A percentile compares a stretch with the other conserved stretches of the same genome.
These are phyloP conservation scores for Boletus subparvulus DNA, from an alignment of 768 basidiomycete species.

Conservation along the genomic window DNA sequence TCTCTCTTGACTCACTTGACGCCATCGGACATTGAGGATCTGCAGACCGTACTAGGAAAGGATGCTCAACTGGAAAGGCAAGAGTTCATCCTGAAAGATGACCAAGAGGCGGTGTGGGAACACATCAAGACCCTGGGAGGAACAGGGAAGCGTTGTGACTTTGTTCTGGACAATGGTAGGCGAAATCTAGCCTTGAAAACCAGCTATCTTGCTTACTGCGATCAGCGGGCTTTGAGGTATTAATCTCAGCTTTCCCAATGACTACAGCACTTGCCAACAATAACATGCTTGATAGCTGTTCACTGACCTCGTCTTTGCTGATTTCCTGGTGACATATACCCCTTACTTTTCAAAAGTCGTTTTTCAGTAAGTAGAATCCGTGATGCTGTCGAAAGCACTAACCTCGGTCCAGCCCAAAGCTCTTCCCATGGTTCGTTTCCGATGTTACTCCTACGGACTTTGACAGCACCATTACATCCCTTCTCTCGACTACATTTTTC, in stretches of 20 bases:
- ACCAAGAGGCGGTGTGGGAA: constrained; percentile 74
- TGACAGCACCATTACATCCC: constrained; percentile 48
- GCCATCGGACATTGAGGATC: constrained; percentile 73
- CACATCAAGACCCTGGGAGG: constrained; percentile 58
- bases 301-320: constrained; percentile 91
- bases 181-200: background rate
- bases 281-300: constrained; percentile 57
- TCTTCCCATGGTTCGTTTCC: constrained; percentile 97
- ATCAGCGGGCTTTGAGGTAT: constrained; percentile 87
- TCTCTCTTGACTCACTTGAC: constrained; percentile 87
- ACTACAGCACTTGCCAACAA: background rate
- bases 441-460: constrained; percentile 93
- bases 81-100: constrained; percentile 81
- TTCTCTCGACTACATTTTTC: constrained; percentile 65
- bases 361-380: constrained; percentile 72
- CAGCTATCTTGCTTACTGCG: background rate
- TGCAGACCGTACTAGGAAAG: constrained; percentile 73
- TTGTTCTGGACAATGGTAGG: constrained; percentile 88
- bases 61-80: constrained; percentile 78
- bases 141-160: constrained; percentile 56
- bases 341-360: constrained; percentile 78
- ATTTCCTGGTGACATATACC: constrained; percentile 89
- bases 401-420: constrained; percentile 66
- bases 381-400: background rate
- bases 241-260: background rate